These are phyloP conservation scores for Heliosperma pusillum DNA, from an alignment of 148 eudicot species.

Conservation along the genomic window DNA sequence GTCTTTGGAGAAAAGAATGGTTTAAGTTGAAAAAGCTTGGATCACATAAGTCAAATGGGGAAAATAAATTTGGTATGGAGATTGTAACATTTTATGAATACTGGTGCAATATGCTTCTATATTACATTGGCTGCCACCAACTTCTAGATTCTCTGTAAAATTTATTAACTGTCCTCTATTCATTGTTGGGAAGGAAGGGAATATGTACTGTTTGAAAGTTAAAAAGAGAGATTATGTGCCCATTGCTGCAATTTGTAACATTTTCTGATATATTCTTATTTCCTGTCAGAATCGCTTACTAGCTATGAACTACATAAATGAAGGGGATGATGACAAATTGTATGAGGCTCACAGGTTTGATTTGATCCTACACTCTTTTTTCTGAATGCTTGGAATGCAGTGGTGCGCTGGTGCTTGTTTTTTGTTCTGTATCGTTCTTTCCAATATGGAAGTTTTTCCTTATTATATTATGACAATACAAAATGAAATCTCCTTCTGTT, in stretches of 20 bases:
- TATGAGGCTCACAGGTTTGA: constrained; percentile 87
- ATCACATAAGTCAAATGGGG: no score
- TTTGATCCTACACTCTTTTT: constrained; percentile 16
- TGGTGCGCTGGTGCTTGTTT: not conserved
- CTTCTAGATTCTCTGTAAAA: not conserved
- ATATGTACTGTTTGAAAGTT: not conserved
- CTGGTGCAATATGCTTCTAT: not conserved
- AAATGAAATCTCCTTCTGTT: not conserved
- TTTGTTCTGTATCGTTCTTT: not conserved
- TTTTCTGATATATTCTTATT: constrained; percentile 2
- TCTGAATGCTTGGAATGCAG: constrained; percentile 2
- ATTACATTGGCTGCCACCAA: not conserved
- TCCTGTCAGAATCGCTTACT: constrained; percentile 87
- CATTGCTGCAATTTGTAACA: not conserved
- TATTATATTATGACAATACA: not conserved
- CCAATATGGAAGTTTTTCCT: not conserved
- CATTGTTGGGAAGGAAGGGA: not conserved
- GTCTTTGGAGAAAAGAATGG: no score
- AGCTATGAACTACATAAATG: constrained; percentile 97
- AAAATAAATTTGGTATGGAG: no score
- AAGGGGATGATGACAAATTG: constrained; percentile 83
- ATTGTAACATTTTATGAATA: not conserved
- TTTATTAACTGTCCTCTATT: not conserved
- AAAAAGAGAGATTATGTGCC: constrained; percentile 2
- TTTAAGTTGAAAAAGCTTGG: no score